These are phyloP conservation scores for Quercus cerris DNA, from an alignment of 306 rosid species.

Conservation along the genomic window DNA sequence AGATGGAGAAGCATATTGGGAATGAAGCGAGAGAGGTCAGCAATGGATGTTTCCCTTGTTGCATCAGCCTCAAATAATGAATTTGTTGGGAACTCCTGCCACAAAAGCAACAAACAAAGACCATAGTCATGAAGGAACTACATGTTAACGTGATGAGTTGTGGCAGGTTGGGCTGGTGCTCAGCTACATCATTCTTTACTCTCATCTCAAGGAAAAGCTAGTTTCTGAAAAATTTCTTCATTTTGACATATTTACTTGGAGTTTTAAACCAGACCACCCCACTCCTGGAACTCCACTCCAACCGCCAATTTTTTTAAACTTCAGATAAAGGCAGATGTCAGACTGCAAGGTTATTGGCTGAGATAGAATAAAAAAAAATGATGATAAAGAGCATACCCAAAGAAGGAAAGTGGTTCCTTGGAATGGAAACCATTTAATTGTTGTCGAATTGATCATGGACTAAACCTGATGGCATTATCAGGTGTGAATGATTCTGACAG, in stretches of 20 bases:
- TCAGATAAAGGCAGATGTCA: background rate
- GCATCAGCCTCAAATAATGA: constrained; percentile 64
- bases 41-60: constrained; percentile 76
- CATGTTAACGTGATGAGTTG: no score
- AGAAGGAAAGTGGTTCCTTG: constrained; percentile 51
- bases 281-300: no score
- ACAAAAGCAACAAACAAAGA: background rate
- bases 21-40: constrained; percentile 41
- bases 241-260: background rate
- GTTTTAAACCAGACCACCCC: background rate
- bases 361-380: background rate
- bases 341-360: background rate
- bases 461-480: constrained; percentile 75
- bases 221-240: background rate
- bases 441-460: constrained; percentile 67
- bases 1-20: constrained; percentile 64
- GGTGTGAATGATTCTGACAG: constrained; percentile 64
- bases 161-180: no score
- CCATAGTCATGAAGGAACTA: background rate
- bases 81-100: constrained; percentile 69
- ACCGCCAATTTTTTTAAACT: background rate
- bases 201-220: background rate
- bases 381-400: constrained; percentile 35
- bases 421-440: constrained; percentile 33
- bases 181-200: background rate